Evolutionary conservation across 306 rosid species (phyloP), one percentile per base, ranked within the genome.

Genomic region (Coriaria nepalensis): DNA sequence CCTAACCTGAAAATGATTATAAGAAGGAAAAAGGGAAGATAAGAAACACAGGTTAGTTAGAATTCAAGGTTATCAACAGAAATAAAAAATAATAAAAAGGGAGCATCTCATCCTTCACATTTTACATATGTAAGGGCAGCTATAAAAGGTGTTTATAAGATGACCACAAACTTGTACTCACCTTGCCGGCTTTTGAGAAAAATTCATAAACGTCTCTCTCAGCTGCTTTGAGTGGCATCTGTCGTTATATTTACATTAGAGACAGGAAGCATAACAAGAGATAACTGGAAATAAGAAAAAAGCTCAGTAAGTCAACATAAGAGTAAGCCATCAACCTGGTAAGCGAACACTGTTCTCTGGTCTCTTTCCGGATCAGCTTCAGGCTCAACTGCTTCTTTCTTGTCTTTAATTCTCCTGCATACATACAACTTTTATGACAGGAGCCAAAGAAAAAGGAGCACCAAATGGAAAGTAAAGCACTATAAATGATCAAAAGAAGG

Each of bases 281-380:
- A 58, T 33, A 41, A 38, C 15, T 48, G 33, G 43, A 44, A 54
- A 49, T 15, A 57, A 53, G 66, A 10, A 45, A 12, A 4, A 37
- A n/a, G 55, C 20, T 15, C 37, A 59, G 35, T 50, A 46, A 51
- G 36, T 4, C 35, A 29, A 6, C 7, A 57, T 44, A 10, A 37
- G 20, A 5, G 6, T 14, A 43, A 35, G 37, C 13, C 53, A 66
- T 47, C 43, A 56, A 90, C 98, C 98, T 90, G 98, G 63, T 85
- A 90, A 12, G 98, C 98, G 69, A 90, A 90, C 52, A 90, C 98
- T 65, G 98, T 90, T 63, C 98, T 75, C 75, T 90, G 98, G 57
- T 90, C 98, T 72, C 98, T 85, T 73, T 90, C 98, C 46, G 96
- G 96, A 55, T 90, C 98, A 51, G 98, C 98, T 76, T 90, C 98